phyloP scores from a whole-genome alignment of 1,284 basidiomycete species.

The Sutorius eximius region DNA sequence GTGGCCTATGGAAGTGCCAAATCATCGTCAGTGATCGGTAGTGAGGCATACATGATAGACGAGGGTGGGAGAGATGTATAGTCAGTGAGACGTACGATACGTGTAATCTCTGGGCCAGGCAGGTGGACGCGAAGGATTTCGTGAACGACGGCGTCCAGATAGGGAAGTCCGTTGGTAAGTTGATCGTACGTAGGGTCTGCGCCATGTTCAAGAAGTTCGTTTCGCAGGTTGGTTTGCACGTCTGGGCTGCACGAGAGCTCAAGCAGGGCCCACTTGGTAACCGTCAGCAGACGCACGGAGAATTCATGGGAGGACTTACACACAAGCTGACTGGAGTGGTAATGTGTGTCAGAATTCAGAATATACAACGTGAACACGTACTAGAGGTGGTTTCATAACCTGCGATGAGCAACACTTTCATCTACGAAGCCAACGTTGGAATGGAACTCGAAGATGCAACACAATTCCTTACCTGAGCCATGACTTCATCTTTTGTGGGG shows the following conservation, averaged over 20 bases:
- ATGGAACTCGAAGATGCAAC: background rate
- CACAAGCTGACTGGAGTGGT: conserved; percentile 13
- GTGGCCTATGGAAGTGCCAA: too few species aligned
- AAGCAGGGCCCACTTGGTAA: conserved; percentile 28
- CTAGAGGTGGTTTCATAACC: conserved; percentile 3
- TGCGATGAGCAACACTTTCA: background rate
- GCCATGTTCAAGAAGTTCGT: too few species aligned
- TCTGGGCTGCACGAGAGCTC: conserved; percentile 17
- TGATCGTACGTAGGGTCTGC: too few species aligned
- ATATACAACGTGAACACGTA: background rate
- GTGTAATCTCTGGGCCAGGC: too few species aligned
- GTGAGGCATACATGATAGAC: too few species aligned
- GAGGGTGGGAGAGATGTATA: too few species aligned
- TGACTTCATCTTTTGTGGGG: conserved; percentile 66
- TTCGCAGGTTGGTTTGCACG: too few species aligned
- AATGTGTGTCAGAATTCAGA: background rate
- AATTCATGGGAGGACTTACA: conserved; percentile 4
- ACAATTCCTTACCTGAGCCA: conserved; percentile 46
- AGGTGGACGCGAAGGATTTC: too few species aligned
- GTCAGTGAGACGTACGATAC: too few species aligned
- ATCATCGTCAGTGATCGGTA: too few species aligned
- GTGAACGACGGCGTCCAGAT: too few species aligned
- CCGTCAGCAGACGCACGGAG: background rate
- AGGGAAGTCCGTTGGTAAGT: too few species aligned
- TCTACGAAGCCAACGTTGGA: background rate